Conservation (phyloP, 768 basidiomycete genomes). For the Mycena belliarum region DNA sequence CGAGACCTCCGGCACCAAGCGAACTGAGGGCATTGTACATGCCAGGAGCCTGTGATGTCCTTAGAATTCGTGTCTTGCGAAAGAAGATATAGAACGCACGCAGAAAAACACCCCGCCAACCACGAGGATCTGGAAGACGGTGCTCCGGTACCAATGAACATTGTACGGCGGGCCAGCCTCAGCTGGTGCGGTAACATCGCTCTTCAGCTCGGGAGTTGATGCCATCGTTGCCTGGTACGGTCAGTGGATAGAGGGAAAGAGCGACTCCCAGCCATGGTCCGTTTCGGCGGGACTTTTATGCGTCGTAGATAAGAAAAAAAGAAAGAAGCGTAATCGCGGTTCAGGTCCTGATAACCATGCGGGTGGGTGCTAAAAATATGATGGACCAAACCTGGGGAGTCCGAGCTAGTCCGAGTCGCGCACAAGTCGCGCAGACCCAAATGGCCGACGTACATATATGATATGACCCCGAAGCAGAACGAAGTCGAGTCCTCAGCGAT, state of each 20-base stretch:
- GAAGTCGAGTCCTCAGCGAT: too few species aligned
- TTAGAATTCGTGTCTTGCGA: background rate
- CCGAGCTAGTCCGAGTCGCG: too few species aligned
- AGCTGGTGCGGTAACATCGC: background rate
- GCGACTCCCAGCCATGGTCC: too few species aligned
- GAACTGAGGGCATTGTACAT: slow-evolving; percentile 36
- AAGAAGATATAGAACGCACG: slow-evolving; percentile 21
- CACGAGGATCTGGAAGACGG: slow-evolving; percentile 33
- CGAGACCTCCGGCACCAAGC: slow-evolving; percentile 34
- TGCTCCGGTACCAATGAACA: slow-evolving; percentile 34
- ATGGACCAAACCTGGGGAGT: too few species aligned
- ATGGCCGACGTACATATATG: too few species aligned
- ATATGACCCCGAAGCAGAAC: too few species aligned
- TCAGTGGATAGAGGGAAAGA: background rate
- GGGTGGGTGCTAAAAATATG: too few species aligned
- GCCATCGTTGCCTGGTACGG: background rate
- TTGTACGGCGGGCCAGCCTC: slow-evolving; percentile 11
- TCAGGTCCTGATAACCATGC: too few species aligned
- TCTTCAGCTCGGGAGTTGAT: slow-evolving; percentile 17
- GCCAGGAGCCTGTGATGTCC: slow-evolving; percentile 27
- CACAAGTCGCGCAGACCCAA: too few species aligned
- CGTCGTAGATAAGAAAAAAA: too few species aligned
- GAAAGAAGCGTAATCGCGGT: too few species aligned
- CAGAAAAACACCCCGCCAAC: slow-evolving; percentile 35
- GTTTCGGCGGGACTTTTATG: too few species aligned